These are phyloP conservation scores for Acephala macrosclerotiorum DNA, from an alignment of 2,329 filamentous ascomycete species.

Conservation along the genomic window DNA sequence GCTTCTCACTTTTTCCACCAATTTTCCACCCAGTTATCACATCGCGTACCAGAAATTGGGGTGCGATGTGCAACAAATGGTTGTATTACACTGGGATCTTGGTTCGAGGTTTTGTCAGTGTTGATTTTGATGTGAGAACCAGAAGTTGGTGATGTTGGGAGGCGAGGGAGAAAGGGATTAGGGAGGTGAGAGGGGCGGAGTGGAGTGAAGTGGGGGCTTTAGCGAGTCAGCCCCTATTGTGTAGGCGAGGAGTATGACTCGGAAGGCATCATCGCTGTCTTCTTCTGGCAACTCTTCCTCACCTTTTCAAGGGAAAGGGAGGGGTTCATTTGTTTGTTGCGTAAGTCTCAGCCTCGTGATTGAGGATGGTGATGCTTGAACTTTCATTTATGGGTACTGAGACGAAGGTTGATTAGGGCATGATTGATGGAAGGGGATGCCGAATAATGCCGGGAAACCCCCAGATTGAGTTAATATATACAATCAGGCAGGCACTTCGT, in stretches of 20 bases:
- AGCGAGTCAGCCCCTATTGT: not conserved
- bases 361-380: too few relatives aligned
- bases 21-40: not conserved
- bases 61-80: slow-evolving; percentile 4
- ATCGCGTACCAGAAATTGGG: slow-evolving; percentile 7
- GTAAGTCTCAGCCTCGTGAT: too few relatives aligned
- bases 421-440: too few relatives aligned
- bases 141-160: not conserved
- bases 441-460: too few relatives aligned
- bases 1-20: too few relatives aligned
- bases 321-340: too few relatives aligned
- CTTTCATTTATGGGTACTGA: too few relatives aligned
- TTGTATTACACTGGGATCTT: not conserved
- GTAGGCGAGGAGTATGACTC: not conserved
- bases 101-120: not conserved
- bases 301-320: too few relatives aligned
- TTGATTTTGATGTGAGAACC: not conserved
- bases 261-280: not conserved
- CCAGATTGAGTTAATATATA: too few relatives aligned
- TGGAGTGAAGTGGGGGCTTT: not conserved
- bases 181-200: not conserved
- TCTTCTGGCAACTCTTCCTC: too few relatives aligned
- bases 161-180: not conserved
- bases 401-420: too few relatives aligned
- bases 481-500: too few relatives aligned